Percentiles rank a stretch among this genome's conserved stretches.
phyloP scores from a whole-genome alignment of 2,329 filamentous ascomycete species.

The Orbilia brochopaga region DNA sequence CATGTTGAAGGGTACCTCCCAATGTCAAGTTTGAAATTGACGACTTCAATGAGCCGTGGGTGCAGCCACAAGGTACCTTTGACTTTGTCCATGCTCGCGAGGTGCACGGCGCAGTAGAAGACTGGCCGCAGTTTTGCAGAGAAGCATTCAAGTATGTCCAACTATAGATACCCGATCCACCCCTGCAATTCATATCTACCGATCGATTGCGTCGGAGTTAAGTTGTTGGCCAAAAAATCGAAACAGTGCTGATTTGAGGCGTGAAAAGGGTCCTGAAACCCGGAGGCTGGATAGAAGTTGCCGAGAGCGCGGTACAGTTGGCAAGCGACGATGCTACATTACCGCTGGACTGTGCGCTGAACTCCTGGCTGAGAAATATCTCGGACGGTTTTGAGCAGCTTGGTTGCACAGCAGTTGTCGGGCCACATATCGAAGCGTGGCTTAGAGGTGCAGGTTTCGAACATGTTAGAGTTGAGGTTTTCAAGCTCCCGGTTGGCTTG shows the following conservation, averaged over 20 bases:
- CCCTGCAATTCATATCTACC: neutral
- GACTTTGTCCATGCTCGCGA: conserved; percentile 67
- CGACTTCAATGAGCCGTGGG: conserved; percentile 56
- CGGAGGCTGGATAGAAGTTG: conserved; percentile 61
- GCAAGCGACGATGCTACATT: conserved; percentile 48
- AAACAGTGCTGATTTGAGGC: neutral
- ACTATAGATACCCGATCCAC: neutral
- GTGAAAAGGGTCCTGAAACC: conserved; percentile 58
- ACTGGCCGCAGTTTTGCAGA: conserved; percentile 59
- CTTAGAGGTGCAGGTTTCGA: conserved; percentile 61
- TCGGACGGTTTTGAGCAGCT: conserved; percentile 43
- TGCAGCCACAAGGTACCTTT: conserved; percentile 59
- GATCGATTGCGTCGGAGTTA: neutral
- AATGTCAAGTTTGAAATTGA: conserved; percentile 56
- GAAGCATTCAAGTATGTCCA: conserved; percentile 47
- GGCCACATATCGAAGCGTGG: conserved; percentile 48
- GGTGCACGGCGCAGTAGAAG: conserved; percentile 65
- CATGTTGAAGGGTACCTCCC: conserved; percentile 37
- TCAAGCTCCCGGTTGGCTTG: conserved; percentile 64
- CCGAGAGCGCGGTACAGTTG: conserved; percentile 51
- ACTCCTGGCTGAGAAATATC: conserved; percentile 48
- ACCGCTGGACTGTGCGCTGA: conserved; percentile 27
- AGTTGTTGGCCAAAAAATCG: too few relatives aligned
- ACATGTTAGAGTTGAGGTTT: conserved; percentile 63
- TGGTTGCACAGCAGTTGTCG: conserved; percentile 35